Evolutionary conservation across 495 filamentous ascomycete species (phyloP), one percentile per base, ranked within the genome.

Genomic region (Trichoderma erinaceum): DNA sequence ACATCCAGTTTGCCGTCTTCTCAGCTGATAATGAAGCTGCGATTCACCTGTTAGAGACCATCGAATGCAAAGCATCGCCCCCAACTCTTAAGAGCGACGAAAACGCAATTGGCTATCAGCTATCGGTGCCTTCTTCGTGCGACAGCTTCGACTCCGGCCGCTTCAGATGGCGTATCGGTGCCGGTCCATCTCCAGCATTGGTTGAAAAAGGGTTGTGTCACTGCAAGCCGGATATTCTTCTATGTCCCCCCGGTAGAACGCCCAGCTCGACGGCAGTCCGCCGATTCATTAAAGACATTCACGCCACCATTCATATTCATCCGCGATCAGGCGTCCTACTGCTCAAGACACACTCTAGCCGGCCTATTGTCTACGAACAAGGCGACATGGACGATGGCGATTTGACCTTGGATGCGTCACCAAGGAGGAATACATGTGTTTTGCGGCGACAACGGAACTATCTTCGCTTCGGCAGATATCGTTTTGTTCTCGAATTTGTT

Each of bases 331-430:
- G 56, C 16, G 56, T 61, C 13, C 25, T 61, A 21, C 11, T 61
- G 27, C 56, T 61, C 2, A 61, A 32, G 56, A 29, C 56, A 25
- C 23, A 29, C n/a, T 61, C 56, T 13, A 32, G 56, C n/a, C 56
- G 56, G 29, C 56, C 56, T 32, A 61, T 61, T 16, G 29, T 61
- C 56, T 61, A 61, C 27, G 56, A 61, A 18, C 56, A 61, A 16
- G 56, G 56, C 12, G 56, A 61, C 16, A 13, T 61, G 23, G 27
- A 32, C 25, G 27, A 61, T 18, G 12, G 29, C 11, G 56, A 61
- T 61, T 18, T 61, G 27, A 61, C 27, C 3, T 25, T 61, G 27
- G 56, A 61, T 32, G 16, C 29, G 13, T 15, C n/a, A 25, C 11
- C 8, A 13, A 29, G 13, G 23, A 29, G 16, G 25, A 61, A 32